Base-by-base conservation (phyloP, 179 eudicot species). In the Camellia oleifera region DNA sequence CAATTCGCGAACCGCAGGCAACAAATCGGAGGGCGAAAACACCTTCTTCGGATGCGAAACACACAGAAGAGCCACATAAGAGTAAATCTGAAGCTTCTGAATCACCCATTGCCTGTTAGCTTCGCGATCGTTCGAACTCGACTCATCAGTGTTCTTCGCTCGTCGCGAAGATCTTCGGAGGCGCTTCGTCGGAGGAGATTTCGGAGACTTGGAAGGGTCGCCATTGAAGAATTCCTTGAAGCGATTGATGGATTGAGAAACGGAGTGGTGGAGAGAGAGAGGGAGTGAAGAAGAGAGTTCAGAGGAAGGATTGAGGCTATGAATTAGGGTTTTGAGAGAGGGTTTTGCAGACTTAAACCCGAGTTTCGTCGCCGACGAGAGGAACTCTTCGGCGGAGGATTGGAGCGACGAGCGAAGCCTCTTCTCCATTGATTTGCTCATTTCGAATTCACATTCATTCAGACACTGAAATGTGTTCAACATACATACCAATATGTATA, bases 371-470 rank as follows among this genome's bases (percentile, higher is more conserved):
- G 93, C 94, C 48, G 91, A 81, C 18, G 85, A 72, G 56, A 95
- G 91, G 82, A 94, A 94, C 60, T 84, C 85, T 8, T 91, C 97
- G 81, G 95, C 90, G 9, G 98, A 94, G 78, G 83, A 79, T 63
- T 86, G 85, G 46, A 93, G 89, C 4, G 99, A 89, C 26, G 95
- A 92, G 8, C 98, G 93, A 32, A 95, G 90, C 60, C 95, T 77
- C 78, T 95, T 95, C 88, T 94, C 99, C 99, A 95, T 95, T 72
- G 40, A 71, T 42, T 4, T 48, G 53, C n/a, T 44, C 57, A 46
- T 20, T 26, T 10, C 7, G 9, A 0, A 17, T 12, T 8, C 48
- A 60, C 23, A 26, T 26, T 26, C 32, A 26, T 26, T 26, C 32
- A 26, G 32, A 26, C 32, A 26, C 32, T 26, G 32, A 26, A 26